Evolutionary conservation across 257 asterid genomes (phyloP).

Genomic region (Apocynum venetum): DNA sequence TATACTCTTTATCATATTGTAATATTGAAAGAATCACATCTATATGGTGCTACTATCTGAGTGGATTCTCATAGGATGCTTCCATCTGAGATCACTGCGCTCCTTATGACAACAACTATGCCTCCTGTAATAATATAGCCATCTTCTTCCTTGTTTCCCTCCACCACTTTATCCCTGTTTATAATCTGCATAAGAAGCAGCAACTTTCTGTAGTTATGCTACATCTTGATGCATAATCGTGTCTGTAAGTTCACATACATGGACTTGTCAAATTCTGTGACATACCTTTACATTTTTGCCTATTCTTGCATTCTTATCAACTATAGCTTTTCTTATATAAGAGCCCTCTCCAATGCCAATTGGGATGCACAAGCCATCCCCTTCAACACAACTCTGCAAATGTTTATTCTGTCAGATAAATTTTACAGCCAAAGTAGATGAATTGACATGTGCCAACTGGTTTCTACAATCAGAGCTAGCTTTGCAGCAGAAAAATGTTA

Average conservation of each 20-base stretch:
- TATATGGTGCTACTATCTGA: not conserved
- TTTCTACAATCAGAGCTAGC: too few relatives aligned
- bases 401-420: slow-evolving; percentile 1
- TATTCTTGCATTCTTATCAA: slow-evolving; percentile 78
- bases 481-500: too few relatives aligned
- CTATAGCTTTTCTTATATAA: slow-evolving; percentile 54
- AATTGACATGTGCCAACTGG: too few relatives aligned
- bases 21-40: not conserved
- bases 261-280: not conserved
- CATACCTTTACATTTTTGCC: slow-evolving; percentile 80
- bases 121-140: slow-evolving; percentile 65
- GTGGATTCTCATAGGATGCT: slow-evolving; percentile 38
- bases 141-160: slow-evolving; percentile 55
- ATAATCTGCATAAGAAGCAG: slow-evolving; percentile 44
- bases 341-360: slow-evolving; percentile 79
- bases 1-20: not conserved
- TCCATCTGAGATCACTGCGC: slow-evolving; percentile 64
- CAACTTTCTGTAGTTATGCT: not conserved
- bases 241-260: not conserved
- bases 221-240: not conserved
- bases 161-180: slow-evolving; percentile 68
- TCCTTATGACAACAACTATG: slow-evolving; percentile 50
- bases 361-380: slow-evolving; percentile 37
- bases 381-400: slow-evolving; percentile 36
- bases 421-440: too few relatives aligned